Evolutionary conservation across 2,329 filamentous ascomycete genomes (phyloP).

Genomic region (Apiospora koreana): DNA sequence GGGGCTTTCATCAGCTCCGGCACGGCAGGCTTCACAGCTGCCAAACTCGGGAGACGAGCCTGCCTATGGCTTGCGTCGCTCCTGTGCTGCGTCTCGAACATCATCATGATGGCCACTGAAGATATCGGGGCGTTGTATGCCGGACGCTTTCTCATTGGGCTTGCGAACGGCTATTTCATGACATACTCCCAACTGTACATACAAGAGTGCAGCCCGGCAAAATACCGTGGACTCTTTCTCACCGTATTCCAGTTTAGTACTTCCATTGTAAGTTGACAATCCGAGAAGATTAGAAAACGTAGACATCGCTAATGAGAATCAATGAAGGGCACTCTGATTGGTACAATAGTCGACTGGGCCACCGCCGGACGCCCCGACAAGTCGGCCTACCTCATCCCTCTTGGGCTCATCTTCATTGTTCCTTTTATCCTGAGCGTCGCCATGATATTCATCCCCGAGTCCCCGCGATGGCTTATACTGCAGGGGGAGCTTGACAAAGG

Average conservation of each 20-base stretch:
- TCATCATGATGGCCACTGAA: conserved; percentile 59
- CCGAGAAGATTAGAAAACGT: too few species aligned
- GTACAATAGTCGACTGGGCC: conserved; percentile 41
- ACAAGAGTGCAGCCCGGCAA: conserved; percentile 47
- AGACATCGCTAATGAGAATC: conserved; percentile 13
- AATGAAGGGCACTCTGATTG: conserved; percentile 42
- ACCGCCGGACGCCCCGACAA: conserved; percentile 31
- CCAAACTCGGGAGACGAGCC: conserved; percentile 41
- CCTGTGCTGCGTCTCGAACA: conserved; percentile 50
- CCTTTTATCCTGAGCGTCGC: conserved; percentile 28
- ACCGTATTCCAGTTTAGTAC: conserved; percentile 50
- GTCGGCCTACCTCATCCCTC: conserved; percentile 32
- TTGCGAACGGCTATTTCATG: conserved; percentile 60
- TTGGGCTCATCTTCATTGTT: conserved; percentile 33
- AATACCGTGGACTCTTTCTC: conserved; percentile 49
- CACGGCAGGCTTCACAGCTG: conserved; percentile 31
- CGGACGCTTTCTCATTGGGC: conserved; percentile 54
- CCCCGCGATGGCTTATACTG: conserved; percentile 32
- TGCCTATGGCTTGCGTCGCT: conserved; percentile 50
- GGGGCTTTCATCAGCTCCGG: conserved; percentile 36
- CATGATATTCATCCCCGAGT: conserved; percentile 34
- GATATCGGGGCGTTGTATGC: conserved; percentile 55
- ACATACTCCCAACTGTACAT: conserved; percentile 54
- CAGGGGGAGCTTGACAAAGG: conserved; percentile 31
- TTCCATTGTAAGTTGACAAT: conserved; percentile 35